These are phyloP conservation scores for Elaeis guineensis DNA, from an alignment of 176 grass and related monocot species.

Conservation along the genomic window DNA sequence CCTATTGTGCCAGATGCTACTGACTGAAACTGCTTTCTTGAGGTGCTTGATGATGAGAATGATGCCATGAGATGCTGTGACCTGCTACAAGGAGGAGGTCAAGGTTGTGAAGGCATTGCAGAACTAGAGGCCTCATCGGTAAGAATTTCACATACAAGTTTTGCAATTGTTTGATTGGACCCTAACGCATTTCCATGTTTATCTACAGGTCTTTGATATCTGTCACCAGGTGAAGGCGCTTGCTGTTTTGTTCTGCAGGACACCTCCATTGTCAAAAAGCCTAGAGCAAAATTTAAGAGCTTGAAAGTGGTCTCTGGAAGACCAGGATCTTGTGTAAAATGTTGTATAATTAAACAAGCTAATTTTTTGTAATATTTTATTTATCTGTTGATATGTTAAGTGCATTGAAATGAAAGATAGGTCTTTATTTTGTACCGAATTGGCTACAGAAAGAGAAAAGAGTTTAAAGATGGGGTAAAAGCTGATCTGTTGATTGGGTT, in stretches of 20 bases:
- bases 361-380: no score
- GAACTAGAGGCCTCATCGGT: constrained; percentile 94
- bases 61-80: constrained; percentile 86
- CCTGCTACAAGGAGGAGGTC: constrained; percentile 67
- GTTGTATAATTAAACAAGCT: no score
- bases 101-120: constrained; percentile 87
- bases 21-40: background rate
- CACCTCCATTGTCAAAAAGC: constrained; percentile 62
- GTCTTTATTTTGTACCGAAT: no score
- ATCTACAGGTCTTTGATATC: constrained; percentile 63
- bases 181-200: background rate
- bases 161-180: background rate
- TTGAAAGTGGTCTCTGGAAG: constrained; percentile 74
- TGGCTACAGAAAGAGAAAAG: no score
- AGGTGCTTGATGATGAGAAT: constrained; percentile 90
- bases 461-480: no score
- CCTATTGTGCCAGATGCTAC: background rate
- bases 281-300: constrained; percentile 68
- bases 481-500: no score
- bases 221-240: constrained; percentile 75
- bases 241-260: constrained; percentile 67
- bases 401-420: no score
- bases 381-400: no score
- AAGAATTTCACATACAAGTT: constrained; percentile 13
- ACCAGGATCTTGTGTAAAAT: constrained; percentile 32